Percentiles rank a stretch among this genome's conserved stretches.
Conservation (phyloP, 331 rosid genomes). For the Phaseolus coccineus region DNA sequence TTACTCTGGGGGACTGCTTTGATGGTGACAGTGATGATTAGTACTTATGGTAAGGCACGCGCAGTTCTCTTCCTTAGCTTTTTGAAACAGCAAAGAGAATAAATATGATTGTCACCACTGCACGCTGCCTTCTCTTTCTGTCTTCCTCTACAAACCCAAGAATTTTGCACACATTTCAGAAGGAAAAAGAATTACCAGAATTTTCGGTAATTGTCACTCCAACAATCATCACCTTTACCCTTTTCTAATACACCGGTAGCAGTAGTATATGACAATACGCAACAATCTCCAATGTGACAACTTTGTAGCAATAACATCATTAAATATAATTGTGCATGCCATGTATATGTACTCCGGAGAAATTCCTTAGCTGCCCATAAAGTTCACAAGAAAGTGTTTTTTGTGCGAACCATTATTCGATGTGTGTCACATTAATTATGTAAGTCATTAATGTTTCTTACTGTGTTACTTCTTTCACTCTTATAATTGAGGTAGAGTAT, state of each 20-base stretch:
- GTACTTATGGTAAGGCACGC: constrained; percentile 57
- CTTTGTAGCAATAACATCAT: constrained; percentile 34
- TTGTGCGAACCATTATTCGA: not conserved
- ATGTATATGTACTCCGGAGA: constrained; percentile 5
- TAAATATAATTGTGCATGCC: constrained; percentile 33
- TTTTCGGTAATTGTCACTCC: constrained; percentile 65
- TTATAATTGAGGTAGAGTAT: not conserved
- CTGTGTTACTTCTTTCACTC: not conserved
- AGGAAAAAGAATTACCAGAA: constrained; percentile 54
- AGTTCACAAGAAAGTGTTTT: not conserved
- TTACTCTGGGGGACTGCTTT: constrained; percentile 28
- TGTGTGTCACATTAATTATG: not conserved
- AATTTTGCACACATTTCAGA: constrained; percentile 59
- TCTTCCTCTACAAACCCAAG: constrained; percentile 45
- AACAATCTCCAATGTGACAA: constrained; percentile 25
- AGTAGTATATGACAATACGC: not conserved
- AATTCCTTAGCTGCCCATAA: constrained; percentile 4
- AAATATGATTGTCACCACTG: constrained; percentile 65
- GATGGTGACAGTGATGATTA: constrained; percentile 70
- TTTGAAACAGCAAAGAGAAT: constrained; percentile 70
- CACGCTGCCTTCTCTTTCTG: constrained; percentile 60
- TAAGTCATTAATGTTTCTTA: not conserved
- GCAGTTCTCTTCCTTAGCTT: constrained; percentile 62
- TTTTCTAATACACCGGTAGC: not conserved
- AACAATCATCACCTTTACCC: constrained; percentile 65